These are phyloP conservation scores for Asterophora lycoperdoides DNA, from an alignment of 768 basidiomycete species.

Conservation along the genomic window DNA sequence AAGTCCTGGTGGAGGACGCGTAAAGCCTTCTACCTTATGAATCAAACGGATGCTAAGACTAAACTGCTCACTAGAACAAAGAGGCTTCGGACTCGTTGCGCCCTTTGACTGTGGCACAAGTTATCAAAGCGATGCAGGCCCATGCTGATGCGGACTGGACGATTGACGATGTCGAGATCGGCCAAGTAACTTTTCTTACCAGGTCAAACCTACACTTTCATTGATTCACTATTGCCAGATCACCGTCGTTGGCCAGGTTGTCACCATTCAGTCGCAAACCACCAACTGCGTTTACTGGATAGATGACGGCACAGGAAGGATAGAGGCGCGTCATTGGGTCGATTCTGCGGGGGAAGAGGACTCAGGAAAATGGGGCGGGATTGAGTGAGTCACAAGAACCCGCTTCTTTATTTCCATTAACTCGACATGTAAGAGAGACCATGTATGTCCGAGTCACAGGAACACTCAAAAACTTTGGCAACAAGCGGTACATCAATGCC, in stretches of 20 bases:
- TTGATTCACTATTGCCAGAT: constrained; percentile 40
- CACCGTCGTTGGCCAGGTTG: constrained; percentile 70
- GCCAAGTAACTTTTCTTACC: constrained; percentile 50
- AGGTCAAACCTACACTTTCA: neutral
- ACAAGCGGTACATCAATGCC: constrained; percentile 79
- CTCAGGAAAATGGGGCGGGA: constrained; percentile 41
- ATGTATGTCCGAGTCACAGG: constrained; percentile 81
- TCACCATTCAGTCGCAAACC: constrained; percentile 60
- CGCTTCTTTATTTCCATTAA: constrained; percentile 1
- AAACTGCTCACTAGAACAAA: constrained; percentile 24
- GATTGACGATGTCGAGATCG: constrained; percentile 75
- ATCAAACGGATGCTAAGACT: neutral
- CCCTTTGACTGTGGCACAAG: constrained; percentile 75
- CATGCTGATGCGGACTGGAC: constrained; percentile 88
- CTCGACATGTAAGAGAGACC: constrained; percentile 49
- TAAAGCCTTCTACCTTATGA: constrained; percentile 15
- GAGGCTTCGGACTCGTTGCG: constrained; percentile 43
- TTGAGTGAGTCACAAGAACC: constrained; percentile 31
- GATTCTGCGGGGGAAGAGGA: constrained; percentile 61
- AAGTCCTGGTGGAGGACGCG: constrained; percentile 57
- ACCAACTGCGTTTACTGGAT: constrained; percentile 80
- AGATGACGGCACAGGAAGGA: constrained; percentile 81
- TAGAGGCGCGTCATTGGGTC: constrained; percentile 81
- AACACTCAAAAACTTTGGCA: constrained; percentile 73
- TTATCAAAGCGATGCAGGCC: constrained; percentile 70